These are phyloP conservation scores for Cadophora gregata DNA, from an alignment of 2,329 filamentous ascomycete species.

Conservation along the genomic window DNA sequence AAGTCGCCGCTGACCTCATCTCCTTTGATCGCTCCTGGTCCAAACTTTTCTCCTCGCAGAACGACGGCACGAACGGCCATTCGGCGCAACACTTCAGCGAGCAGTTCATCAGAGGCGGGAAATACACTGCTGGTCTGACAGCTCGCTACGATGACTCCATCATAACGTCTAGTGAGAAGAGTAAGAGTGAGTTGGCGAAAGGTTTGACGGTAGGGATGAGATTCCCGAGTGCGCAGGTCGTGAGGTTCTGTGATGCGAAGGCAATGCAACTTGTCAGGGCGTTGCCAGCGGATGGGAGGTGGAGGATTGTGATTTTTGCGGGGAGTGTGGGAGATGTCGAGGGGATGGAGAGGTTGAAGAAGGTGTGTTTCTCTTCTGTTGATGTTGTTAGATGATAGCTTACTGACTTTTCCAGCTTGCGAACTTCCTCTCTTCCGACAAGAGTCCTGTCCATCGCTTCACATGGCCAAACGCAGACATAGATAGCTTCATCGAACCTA, in stretches of 20 bases:
- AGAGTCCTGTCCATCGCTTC: slow-evolving; percentile 50
- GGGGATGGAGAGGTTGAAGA: slow-evolving; percentile 44
- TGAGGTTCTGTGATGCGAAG: slow-evolving; percentile 64
- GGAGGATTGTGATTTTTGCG: slow-evolving; percentile 56
- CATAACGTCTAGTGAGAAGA: slow-evolving; percentile 49
- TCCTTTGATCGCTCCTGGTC: slow-evolving; percentile 63
- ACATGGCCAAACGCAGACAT: slow-evolving; percentile 51
- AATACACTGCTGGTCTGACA: slow-evolving; percentile 66
- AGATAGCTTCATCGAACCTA: slow-evolving; percentile 62
- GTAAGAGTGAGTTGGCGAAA: slow-evolving; percentile 48
- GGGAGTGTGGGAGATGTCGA: slow-evolving; percentile 49
- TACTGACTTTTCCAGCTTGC: slow-evolving; percentile 43
- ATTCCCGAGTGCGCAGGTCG: slow-evolving; percentile 62
- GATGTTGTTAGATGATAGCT: background rate
- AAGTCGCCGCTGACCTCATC: slow-evolving; percentile 62
- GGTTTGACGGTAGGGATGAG: slow-evolving; percentile 58
- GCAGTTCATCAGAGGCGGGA: slow-evolving; percentile 61
- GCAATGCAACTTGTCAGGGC: slow-evolving; percentile 57
- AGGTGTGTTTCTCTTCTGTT: slow-evolving; percentile 43
- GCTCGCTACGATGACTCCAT: slow-evolving; percentile 58
- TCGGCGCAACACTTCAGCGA: slow-evolving; percentile 56
- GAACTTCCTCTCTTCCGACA: slow-evolving; percentile 47
- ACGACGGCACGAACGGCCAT: slow-evolving; percentile 47
- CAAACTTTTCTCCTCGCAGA: slow-evolving; percentile 56
- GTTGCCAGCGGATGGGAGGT: slow-evolving; percentile 57